These are phyloP conservation scores for Bolboschoenoplectus hybrid DNA, from an alignment of 202 grass and related monocot species.

Conservation along the genomic window DNA sequence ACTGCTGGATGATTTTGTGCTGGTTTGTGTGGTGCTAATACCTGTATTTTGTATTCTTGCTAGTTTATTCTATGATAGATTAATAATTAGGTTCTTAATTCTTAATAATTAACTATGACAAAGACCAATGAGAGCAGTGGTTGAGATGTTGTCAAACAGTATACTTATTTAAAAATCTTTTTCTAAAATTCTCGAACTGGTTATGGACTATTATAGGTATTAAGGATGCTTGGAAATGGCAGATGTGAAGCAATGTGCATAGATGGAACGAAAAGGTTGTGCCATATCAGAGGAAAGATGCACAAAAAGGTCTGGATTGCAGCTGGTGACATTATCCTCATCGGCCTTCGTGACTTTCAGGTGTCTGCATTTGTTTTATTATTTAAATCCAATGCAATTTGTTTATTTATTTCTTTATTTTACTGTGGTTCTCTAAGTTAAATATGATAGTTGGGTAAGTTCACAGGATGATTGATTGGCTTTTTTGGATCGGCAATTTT, in stretches of 20 bases:
- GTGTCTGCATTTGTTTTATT: constrained; percentile 15
- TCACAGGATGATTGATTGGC: background rate
- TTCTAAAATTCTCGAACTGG: background rate
- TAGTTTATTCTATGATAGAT: background rate
- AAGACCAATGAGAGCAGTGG: background rate
- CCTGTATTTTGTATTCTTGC: background rate
- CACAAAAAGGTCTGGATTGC: constrained; percentile 98
- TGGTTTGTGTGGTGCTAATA: background rate
- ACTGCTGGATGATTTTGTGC: background rate
- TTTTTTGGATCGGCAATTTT: background rate
- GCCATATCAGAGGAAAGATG: constrained; percentile 92
- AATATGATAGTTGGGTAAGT: background rate
- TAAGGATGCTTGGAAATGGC: constrained; percentile 83
- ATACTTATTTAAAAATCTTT: background rate
- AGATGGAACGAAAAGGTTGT: constrained; percentile 78
- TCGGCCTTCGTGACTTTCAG: constrained; percentile 85
- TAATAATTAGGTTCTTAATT: background rate
- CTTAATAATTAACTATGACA: background rate
- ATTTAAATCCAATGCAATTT: background rate
- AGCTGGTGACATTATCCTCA: constrained; percentile 79
- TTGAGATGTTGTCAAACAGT: background rate
- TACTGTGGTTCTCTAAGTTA: background rate
- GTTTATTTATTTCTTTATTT: background rate
- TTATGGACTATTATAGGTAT: constrained; percentile 29
- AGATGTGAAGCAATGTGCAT: constrained; percentile 84